Evolutionary conservation across 225 moss, liverwort and hornwort species (phyloP), one percentile per base, ranked within the genome.

Genomic region (Sphagnum contortum): DNA sequence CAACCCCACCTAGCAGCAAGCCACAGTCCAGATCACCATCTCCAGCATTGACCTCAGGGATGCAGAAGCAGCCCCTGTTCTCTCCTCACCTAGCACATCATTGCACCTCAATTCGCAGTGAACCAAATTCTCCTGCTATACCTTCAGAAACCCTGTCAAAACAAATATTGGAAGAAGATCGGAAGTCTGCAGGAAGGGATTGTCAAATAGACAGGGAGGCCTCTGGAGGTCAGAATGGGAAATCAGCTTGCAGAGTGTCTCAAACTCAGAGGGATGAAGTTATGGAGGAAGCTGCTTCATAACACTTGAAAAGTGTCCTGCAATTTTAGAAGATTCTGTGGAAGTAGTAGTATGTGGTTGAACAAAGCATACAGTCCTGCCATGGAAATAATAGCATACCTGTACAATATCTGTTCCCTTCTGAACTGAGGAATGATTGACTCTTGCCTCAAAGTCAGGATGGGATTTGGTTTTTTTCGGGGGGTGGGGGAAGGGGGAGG

Each of bases 111-210:
- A 75, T 70, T 58, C 51, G 50, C 44, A 73, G 71, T 61, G 82
- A 82, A 71, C 68, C 68, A 0, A 71, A 59, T 49, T 82, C 82
- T 47, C 79, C 82, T 4, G 69, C 82, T 3, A 73, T 60, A 51
- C 71, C 73, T 56, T 71, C 78, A 7, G 3, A 29, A 29, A 29
- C 29, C 29, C 29, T 29, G 29, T 29, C 29, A 29, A 29, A 61
- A 47, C 68, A 66, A 66, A 71, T 48, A 66, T 48, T 66, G 44
- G 60, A 68, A 3, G 79, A 79, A 11, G 71, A 76, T 63, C 68
- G 64, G 68, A 48, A 71, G 0, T 68, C 73, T 4, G 75, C 70
- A 63, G 67, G 79, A 48, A 62, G 64, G 51, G 66, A 64, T 7
- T 12, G 7, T 13, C 73, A 73, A 46, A 13, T 9, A 2, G 72